Evolutionary conservation across 208 protist species (phyloP).

Genomic region (Trypanosoma rangeli): DNA sequence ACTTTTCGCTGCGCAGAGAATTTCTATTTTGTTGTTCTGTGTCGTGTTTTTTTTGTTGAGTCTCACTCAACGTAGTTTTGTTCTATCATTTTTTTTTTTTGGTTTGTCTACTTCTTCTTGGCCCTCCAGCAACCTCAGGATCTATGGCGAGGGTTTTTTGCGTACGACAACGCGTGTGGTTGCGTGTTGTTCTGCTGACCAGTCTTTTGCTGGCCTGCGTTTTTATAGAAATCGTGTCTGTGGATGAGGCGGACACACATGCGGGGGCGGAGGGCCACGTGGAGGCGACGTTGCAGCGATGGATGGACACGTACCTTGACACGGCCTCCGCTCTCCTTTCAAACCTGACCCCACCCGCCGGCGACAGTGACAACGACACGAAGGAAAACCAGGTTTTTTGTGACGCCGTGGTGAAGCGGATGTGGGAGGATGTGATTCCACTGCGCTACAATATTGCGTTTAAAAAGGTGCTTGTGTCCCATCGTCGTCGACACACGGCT

Average conservation of each 20-base stretch:
- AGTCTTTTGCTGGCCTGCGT: background rate
- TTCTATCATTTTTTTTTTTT: background rate
- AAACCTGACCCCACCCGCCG: background rate
- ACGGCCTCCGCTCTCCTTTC: slow-evolving; percentile 4
- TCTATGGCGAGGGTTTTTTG: background rate
- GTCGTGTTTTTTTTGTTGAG: background rate
- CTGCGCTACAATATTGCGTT: slow-evolving; percentile 9
- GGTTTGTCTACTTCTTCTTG: background rate
- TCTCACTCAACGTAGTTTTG: no score
- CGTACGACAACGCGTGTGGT: background rate
- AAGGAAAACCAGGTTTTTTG: slow-evolving; percentile 17
- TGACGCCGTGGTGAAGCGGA: slow-evolving; percentile 13
- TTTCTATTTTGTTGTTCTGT: background rate
- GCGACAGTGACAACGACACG: slow-evolving; percentile 4
- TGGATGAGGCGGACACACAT: background rate
- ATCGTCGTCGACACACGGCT: slow-evolving; percentile 18
- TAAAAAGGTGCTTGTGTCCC: slow-evolving; percentile 9
- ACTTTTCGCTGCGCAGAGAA: background rate
- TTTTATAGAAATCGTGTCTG: background rate
- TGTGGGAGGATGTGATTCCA: slow-evolving; percentile 25
- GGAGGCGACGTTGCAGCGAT: background rate
- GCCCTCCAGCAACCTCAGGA: background rate
- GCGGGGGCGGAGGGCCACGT: background rate
- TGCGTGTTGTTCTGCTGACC: background rate
- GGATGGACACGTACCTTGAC: slow-evolving; percentile 15